These are phyloP conservation scores for Verticillium nonalfalfae DNA, from an alignment of 2,329 filamentous ascomycete species.

Conservation along the genomic window DNA sequence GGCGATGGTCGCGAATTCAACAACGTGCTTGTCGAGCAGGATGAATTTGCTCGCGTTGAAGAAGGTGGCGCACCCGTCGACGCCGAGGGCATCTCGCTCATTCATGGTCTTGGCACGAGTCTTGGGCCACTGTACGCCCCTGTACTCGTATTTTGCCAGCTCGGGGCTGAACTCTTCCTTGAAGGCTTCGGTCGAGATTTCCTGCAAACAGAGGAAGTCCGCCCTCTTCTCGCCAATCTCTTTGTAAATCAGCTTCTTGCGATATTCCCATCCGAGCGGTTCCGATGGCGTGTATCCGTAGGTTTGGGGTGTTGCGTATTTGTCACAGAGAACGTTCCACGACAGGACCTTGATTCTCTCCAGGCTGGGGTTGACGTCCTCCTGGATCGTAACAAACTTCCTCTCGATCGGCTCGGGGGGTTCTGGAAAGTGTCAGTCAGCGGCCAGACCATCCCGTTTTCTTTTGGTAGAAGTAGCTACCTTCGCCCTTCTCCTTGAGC, in stretches of 20 bases:
- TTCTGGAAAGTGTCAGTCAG: conserved; percentile 33
- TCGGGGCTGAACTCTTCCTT: conserved; percentile 86
- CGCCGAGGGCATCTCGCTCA: conserved; percentile 79
- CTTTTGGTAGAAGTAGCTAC: conserved; percentile 38
- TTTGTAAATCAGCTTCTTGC: conserved; percentile 73
- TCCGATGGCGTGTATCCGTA: conserved; percentile 87
- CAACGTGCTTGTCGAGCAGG: conserved; percentile 85
- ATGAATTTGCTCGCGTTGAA: conserved; percentile 95
- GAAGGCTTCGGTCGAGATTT: conserved; percentile 88
- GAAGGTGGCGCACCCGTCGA: conserved; percentile 95
- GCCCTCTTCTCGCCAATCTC: conserved; percentile 75
- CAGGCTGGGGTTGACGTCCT: conserved; percentile 50
- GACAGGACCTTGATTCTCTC: conserved; percentile 81
- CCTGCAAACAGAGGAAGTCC: conserved; percentile 89
- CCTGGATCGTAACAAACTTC: conserved; percentile 71
- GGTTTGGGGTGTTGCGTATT: conserved; percentile 75
- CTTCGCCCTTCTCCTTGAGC: conserved; percentile 76
- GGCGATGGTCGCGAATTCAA: conserved; percentile 86
- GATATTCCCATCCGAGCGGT: conserved; percentile 81
- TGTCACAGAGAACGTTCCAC: conserved; percentile 94
- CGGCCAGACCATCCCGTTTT: not conserved
- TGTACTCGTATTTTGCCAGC: conserved; percentile 82
- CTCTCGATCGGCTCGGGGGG: conserved; percentile 71
- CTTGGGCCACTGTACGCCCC: conserved; percentile 89
- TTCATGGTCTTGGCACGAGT: conserved; percentile 86